These are phyloP conservation scores for Candida railenensis DNA, from an alignment of 805 yeast species.

Conservation along the genomic window DNA sequence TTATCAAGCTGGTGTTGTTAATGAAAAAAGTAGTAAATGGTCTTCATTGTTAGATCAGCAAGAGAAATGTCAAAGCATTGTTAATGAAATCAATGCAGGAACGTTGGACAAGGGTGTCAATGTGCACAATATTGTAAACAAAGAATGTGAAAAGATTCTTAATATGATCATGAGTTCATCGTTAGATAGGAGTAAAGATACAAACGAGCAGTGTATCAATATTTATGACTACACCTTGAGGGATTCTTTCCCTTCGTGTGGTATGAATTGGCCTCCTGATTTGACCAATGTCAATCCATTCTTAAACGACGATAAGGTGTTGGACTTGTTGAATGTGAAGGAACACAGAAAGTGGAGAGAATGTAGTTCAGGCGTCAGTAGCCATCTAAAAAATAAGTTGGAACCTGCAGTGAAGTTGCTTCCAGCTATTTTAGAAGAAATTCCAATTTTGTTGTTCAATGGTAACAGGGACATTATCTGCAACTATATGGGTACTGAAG, in stretches of 20 bases:
- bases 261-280: conserved; percentile 87
- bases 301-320: conserved; percentile 46
- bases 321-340: conserved; percentile 49
- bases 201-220: conserved; percentile 64
- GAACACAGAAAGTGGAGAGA: conserved; percentile 64
- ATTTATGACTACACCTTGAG: conserved; percentile 75
- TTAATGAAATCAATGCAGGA: conserved; percentile 26
- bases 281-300: conserved; percentile 50
- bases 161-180: conserved; percentile 35
- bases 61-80: conserved; percentile 58
- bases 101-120: conserved; percentile 15
- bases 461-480: conserved; percentile 91
- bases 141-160: conserved; percentile 50
- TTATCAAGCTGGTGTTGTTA: conserved; percentile 55
- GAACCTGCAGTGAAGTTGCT: conserved; percentile 63
- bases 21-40: conserved; percentile 38
- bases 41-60: conserved; percentile 46
- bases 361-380: conserved; percentile 64
- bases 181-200: conserved; percentile 19
- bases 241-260: conserved; percentile 84
- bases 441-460: conserved; percentile 71
- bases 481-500: conserved; percentile 74
- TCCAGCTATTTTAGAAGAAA: conserved; percentile 58
- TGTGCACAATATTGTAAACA: conserved; percentile 21
- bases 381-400: conserved; percentile 51